Evolutionary conservation across 2,329 filamentous ascomycete species (phyloP), one percentile per base, ranked within the genome.

Genomic region (Penicillium sp.): DNA sequence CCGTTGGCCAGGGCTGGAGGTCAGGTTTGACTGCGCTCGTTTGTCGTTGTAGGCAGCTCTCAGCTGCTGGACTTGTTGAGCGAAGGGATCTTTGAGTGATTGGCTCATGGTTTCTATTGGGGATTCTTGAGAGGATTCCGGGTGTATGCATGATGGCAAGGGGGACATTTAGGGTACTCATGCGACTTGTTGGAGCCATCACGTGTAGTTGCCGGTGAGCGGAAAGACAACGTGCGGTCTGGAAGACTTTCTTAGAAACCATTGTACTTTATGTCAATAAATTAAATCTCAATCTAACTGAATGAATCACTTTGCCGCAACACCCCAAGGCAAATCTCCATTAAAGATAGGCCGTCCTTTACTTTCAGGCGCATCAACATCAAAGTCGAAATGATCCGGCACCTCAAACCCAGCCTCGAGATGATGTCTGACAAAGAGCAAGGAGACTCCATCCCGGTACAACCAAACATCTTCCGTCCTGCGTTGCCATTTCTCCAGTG

Each of bases 361-460:
- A 38, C 46, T 46, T 17, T 44, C 26, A 14, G 53, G 47, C 5
- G 11, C 35, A 3, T 35, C 25, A 17, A 45, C 47, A 17, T 56
- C 44, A 35, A 49, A 56, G 36, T 56, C 49, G 19, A 22, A 49
- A 10, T 49, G 37, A 53, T 56, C 44, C 14, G 38, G 54, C 4
- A 53, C 37, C 25, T 56, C 31, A 14, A 53, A 8, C 42, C 49
- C 44, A 16, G 43, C 43, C 38, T 35, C 38, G 16, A 56, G 28
- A 56, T 56, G 54, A 36, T 37, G 36, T 4, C 38, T 43, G 11
- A 56, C 40, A 14, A 48, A 36, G 8, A 56, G 26, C 49, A 56
- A 38, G 11, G 54, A 56, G 6, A 53, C 44, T 16, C 49, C 54
- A 49, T 53, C 49, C n/a, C 49, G 44, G 30, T 44, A 56, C n/a